Evolutionary conservation across 768 basidiomycete genomes (phyloP), one percentile per base, ranked within the genome.

Genomic region (Mycena galericulata): DNA sequence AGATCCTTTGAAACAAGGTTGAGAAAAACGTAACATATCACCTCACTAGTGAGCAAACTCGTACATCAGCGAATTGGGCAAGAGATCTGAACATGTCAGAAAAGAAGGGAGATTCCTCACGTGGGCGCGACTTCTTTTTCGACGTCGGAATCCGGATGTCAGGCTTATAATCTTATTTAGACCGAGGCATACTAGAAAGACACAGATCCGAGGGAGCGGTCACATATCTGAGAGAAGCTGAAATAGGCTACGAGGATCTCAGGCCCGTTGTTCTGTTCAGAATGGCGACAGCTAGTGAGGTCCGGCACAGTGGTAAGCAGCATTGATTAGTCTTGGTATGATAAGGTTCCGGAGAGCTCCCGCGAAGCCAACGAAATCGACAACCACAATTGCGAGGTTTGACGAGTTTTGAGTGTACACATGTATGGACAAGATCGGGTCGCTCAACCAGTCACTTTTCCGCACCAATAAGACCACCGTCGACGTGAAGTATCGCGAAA

Each of bases 121-220:
- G 61, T 51, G 47, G 36, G 7, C 14, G 17, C n/a, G 17, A 17
- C 58, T 65, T 65, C 57, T 60, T 64, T 62, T 56, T 65, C 63
- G 68, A 69, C 24, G 61, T 18, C 66, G 59, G n/a, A n/a, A n/a
- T n/a, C n/a, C n/a, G 40, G 34, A 15, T n/a, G 32, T 36, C 29
- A 53, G 36, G 68, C 68, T 65, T 69, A 65, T n/a, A 61, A 60
- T 47, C 51, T 14, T 49, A 11, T 65, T 65, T 61, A 41, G 58
- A 54, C 4, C 18, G 9, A n/a, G 54, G 26, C 7, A 59, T 27
- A 26, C 40, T 27, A 40, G 41, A 27, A n/a, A 5, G 1, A 30
- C 30, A 57, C 64, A 64, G 65, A 64, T 40, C 69, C 69, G 65
- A 71, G 41, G 50, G 68, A 70, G 50, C 56, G 63, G 68, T 55